These are phyloP conservation scores for Chimonanthus salicifolius DNA, from an alignment of 164 flowering plant species.

Conservation along the genomic window DNA sequence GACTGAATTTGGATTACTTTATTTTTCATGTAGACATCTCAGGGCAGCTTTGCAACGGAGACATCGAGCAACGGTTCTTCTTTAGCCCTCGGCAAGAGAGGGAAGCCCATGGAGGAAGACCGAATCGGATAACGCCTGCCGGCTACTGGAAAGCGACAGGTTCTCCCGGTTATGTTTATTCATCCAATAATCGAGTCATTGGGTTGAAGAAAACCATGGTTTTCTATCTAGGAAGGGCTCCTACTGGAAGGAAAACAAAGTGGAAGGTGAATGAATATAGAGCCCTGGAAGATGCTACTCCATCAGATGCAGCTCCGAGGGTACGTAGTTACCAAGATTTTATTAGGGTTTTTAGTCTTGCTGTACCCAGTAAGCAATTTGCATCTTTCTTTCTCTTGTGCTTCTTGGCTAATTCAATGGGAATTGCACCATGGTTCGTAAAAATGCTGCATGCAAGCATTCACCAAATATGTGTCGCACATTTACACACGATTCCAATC, in stretches of 20 bases:
- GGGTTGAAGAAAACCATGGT: constrained; percentile 34
- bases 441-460: not conserved
- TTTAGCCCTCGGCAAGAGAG: constrained; percentile 52
- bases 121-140: constrained; percentile 38
- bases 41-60: constrained; percentile 34
- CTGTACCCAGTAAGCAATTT: too few species aligned
- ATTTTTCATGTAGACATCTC: constrained; percentile 31
- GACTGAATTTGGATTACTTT: not conserved
- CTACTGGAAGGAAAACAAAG: constrained; percentile 13
- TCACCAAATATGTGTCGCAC: not conserved
- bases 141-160: constrained; percentile 84
- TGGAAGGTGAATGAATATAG: constrained; percentile 19
- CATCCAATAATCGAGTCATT: constrained; percentile 29
- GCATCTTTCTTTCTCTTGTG: not conserved
- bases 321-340: not conserved
- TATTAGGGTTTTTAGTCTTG: too few species aligned
- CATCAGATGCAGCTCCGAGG: constrained; percentile 4
- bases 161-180: constrained; percentile 50
- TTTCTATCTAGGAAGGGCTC: constrained; percentile 19
- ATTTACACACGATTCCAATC: not conserved
- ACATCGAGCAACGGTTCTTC: constrained; percentile 67
- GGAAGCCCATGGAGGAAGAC: constrained; percentile 62
- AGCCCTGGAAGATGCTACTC: not conserved
- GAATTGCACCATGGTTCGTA: too few species aligned
- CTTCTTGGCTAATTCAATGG: not conserved